Evolutionary conservation across 768 basidiomycete species (phyloP).

Genomic region (Phylloporus scabripes): DNA sequence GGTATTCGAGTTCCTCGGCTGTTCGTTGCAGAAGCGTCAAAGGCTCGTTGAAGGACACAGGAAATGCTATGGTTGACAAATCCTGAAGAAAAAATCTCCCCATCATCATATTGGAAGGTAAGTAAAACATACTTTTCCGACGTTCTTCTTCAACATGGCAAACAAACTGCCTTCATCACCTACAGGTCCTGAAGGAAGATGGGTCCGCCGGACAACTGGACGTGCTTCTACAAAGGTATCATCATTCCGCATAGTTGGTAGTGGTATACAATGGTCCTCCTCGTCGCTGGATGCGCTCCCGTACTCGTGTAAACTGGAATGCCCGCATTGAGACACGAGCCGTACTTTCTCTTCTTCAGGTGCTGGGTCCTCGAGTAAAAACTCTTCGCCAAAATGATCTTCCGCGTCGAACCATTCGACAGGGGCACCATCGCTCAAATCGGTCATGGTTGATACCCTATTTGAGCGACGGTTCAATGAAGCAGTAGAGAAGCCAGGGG

Average conservation of each 20-base stretch:
- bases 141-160: conserved; percentile 79
- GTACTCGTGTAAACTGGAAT: conserved; percentile 35
- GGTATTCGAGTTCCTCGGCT: conserved; percentile 83
- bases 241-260: not conserved
- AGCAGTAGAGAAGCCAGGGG: conserved; percentile 21
- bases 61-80: conserved; percentile 73
- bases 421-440: conserved; percentile 42
- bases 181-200: conserved; percentile 53
- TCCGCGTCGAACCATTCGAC: conserved; percentile 77
- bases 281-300: conserved; percentile 47
- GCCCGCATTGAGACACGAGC: conserved; percentile 36
- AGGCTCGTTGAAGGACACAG: conserved; percentile 90
- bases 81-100: conserved; percentile 43
- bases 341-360: conserved; percentile 37
- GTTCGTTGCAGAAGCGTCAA: conserved; percentile 74
- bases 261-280: conserved; percentile 25
- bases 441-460: conserved; percentile 45
- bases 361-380: conserved; percentile 47
- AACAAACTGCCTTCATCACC: conserved; percentile 82
- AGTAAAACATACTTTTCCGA: conserved; percentile 60
- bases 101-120: not conserved
- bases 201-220: conserved; percentile 46
- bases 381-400: conserved; percentile 49
- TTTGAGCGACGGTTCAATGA: conserved; percentile 34
- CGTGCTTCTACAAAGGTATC: conserved; percentile 7